Percentiles rank a stretch among this genome's conserved stretches.
Evolutionary conservation across 2,329 filamentous ascomycete genomes (phyloP).

Genomic region (Blumeria graminis): DNA sequence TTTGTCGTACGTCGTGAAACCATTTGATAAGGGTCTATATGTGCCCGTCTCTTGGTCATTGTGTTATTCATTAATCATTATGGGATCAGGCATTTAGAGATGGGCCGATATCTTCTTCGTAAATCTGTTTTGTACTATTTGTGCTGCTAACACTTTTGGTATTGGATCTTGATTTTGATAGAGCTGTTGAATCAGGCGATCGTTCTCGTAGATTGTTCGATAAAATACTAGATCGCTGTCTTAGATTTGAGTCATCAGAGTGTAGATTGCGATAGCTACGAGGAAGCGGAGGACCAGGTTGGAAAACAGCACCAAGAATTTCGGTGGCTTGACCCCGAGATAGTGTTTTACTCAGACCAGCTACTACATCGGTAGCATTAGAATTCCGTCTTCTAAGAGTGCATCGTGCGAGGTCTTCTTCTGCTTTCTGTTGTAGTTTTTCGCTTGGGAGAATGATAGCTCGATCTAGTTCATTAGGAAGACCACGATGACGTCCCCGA

Average conservation of each 20-base stretch:
- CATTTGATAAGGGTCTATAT: too few species aligned
- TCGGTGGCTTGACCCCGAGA: slow-evolving; percentile 5
- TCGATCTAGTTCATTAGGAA: slow-evolving; percentile 44
- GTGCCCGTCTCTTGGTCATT: too few species aligned
- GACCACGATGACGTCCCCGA: slow-evolving; percentile 41
- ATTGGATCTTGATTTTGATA: too few species aligned
- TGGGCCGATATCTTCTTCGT: too few species aligned
- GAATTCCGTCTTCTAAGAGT: slow-evolving; percentile 6
- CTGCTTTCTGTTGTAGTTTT: slow-evolving; percentile 34
- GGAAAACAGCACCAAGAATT: slow-evolving; percentile 10
- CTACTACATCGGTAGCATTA: background rate
- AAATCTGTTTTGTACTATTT: too few species aligned
- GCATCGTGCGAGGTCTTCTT: slow-evolving; percentile 17
- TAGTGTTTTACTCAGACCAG: background rate
- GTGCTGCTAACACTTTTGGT: too few species aligned
- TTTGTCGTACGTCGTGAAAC: too few species aligned
- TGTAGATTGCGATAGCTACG: slow-evolving; percentile 8
- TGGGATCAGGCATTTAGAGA: too few species aligned
- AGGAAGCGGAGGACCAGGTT: slow-evolving; percentile 14
- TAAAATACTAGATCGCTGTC: background rate
- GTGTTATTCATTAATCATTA: too few species aligned
- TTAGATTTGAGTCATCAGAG: background rate
- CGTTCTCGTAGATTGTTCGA: too few species aligned
- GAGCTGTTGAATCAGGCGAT: too few species aligned
- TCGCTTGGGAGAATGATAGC: slow-evolving; percentile 46